These are phyloP conservation scores for Coprinellus aureogranulatus DNA, from an alignment of 768 basidiomycete genomes.

Conservation along the genomic window DNA sequence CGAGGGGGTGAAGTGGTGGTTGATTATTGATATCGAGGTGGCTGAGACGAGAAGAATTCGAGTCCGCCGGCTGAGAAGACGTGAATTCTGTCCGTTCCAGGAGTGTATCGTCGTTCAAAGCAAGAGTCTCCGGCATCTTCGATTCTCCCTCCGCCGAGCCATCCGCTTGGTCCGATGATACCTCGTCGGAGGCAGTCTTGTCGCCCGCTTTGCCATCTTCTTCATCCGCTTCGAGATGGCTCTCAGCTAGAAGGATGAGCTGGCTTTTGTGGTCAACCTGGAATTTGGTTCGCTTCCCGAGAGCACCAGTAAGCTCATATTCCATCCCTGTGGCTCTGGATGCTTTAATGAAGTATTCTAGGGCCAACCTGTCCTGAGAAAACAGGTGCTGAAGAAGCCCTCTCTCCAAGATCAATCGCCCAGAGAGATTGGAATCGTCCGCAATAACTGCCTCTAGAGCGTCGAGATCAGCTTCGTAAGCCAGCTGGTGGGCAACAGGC, in stretches of 20 bases:
- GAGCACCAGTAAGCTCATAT: constrained; percentile 89
- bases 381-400: constrained; percentile 80
- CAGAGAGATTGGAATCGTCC: constrained; percentile 61
- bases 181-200: constrained; percentile 8
- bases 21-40: constrained; percentile 83
- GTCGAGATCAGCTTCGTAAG: constrained; percentile 38
- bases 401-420: constrained; percentile 68
- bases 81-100: constrained; percentile 93
- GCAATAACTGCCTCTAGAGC: constrained; percentile 39
- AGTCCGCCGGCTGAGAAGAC: constrained; percentile 54
- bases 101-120: constrained; percentile 92
- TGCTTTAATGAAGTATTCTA: constrained; percentile 73
- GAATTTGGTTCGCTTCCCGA: constrained; percentile 93
- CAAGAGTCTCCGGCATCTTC: constrained; percentile 71
- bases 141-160: constrained; percentile 11
- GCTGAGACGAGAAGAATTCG: constrained; percentile 44
- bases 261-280: constrained; percentile 84
- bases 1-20: constrained; percentile 85
- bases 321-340: constrained; percentile 74
- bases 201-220: constrained; percentile 15
- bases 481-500: constrained; percentile 57
- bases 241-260: constrained; percentile 91
- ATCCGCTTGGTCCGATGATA: constrained; percentile 2
- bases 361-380: constrained; percentile 72
- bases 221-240: constrained; percentile 46